Percentiles rank a stretch among this genome's conserved stretches.
Conservation (phyloP, 257 asterid genomes). For the Solanum piurae region DNA sequence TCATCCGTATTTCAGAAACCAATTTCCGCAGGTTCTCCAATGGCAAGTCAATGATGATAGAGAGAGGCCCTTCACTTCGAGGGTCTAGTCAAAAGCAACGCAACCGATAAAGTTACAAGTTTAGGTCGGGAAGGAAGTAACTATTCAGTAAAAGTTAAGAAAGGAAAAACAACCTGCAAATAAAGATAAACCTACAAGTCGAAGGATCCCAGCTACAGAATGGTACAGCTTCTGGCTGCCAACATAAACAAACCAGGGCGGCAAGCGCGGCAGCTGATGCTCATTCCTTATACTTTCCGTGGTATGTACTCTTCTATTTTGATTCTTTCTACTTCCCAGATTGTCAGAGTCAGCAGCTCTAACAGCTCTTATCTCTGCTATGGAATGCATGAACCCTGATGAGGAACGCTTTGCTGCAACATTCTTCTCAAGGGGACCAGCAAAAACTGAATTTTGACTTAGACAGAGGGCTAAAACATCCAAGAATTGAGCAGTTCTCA, state of each 20-base stretch:
- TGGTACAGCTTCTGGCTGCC: constrained; percentile 75
- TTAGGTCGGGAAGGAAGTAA: neutral
- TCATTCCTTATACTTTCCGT: constrained; percentile 29
- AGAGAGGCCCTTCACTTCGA: constrained; percentile 52
- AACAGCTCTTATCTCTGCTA: constrained; percentile 67
- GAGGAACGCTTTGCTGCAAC: constrained; percentile 41
- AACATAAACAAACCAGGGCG: constrained; percentile 75
- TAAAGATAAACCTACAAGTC: constrained; percentile 63
- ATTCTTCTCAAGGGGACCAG: constrained; percentile 81
- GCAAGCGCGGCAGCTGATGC: constrained; percentile 72
- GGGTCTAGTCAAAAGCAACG: constrained; percentile 37
- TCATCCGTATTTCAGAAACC: constrained; percentile 54
- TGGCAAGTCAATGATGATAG: constrained; percentile 64
- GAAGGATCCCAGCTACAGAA: constrained; percentile 68
- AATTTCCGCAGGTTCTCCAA: constrained; percentile 67
- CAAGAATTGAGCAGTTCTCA: constrained; percentile 69
- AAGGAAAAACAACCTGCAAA: constrained; percentile 51
- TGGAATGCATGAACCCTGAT: constrained; percentile 72
- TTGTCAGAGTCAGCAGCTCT: constrained; percentile 13
- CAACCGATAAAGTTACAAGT: constrained; percentile 6
- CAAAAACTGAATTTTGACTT: constrained; percentile 74
- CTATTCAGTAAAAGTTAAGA: constrained; percentile 5
- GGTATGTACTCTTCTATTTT: constrained; percentile 21
- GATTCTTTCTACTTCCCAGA: constrained; percentile 24
- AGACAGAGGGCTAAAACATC: constrained; percentile 80